phyloP scores from a whole-genome alignment of 2,329 filamentous ascomycete genomes.

The Didymella lethalis region DNA sequence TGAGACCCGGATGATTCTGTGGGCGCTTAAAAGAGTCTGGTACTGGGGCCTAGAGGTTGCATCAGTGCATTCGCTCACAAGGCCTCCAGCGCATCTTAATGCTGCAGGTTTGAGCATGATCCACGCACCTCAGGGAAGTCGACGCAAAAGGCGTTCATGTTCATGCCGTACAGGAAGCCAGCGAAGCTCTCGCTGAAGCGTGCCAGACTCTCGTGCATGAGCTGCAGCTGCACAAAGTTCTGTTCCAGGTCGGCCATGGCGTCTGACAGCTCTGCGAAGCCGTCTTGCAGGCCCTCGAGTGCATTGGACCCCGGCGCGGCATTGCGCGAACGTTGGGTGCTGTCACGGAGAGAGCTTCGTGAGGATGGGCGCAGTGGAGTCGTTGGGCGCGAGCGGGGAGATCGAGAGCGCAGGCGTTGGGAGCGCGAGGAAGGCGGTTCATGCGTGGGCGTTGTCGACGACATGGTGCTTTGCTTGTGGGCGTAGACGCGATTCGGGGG shows the following conservation, averaged over 20 bases:
- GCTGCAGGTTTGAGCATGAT: neutral
- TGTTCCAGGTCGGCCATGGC: constrained; percentile 94
- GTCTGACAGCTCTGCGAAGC: constrained; percentile 92
- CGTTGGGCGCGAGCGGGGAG: constrained; percentile 74
- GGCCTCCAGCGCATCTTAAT: too few species aligned
- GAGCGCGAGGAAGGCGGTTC: constrained; percentile 32
- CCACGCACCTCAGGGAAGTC: constrained; percentile 85
- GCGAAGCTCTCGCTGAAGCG: constrained; percentile 97
- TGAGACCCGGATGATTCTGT: constrained; percentile 38
- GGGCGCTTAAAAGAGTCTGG: constrained; percentile 75
- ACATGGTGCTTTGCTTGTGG: constrained; percentile 21
- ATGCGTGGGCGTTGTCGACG: constrained; percentile 37
- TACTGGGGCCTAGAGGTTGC: constrained; percentile 72
- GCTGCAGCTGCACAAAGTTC: constrained; percentile 95
- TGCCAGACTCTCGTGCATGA: constrained; percentile 93
- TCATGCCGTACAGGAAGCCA: constrained; percentile 92
- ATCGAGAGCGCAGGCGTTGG: constrained; percentile 60
- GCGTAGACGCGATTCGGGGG: neutral
- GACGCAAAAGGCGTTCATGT: constrained; percentile 99
- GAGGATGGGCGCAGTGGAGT: constrained; percentile 92
- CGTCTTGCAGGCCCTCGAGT: constrained; percentile 83
- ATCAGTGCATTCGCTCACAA: neutral
- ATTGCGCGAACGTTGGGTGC: constrained; percentile 45
- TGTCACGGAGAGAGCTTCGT: constrained; percentile 80
- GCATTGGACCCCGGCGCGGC: constrained; percentile 66